phyloP scores from a whole-genome alignment of 2,329 filamentous ascomycete genomes.

The Phoma herbarum region DNA sequence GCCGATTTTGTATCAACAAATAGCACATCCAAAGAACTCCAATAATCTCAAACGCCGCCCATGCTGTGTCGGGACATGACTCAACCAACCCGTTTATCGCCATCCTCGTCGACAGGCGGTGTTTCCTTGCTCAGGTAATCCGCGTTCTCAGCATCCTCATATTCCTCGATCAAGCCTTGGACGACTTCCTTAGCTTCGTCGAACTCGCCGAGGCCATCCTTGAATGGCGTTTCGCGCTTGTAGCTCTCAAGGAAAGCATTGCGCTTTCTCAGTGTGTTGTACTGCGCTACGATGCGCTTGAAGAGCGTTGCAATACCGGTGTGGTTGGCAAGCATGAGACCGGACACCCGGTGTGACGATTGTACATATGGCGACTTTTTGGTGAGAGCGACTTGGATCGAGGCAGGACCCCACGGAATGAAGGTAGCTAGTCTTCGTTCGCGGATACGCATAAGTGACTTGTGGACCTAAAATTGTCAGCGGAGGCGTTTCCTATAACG shows the following conservation, averaged over 20 bases:
- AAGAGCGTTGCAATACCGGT: conserved; percentile 97
- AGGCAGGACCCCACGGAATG: conserved; percentile 97
- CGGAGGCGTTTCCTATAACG: neutral
- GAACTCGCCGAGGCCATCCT: conserved; percentile 91
- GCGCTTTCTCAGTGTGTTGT: conserved; percentile 92
- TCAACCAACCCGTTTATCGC: conserved; percentile 41
- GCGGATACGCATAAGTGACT: conserved; percentile 93
- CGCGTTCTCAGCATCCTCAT: conserved; percentile 90
- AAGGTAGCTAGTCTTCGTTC: conserved; percentile 94
- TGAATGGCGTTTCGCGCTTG: conserved; percentile 93
- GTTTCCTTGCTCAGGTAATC: conserved; percentile 84
- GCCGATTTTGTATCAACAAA: conserved; percentile 12
- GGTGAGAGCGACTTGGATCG: conserved; percentile 95
- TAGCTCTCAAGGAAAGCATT: conserved; percentile 97
- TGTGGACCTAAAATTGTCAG: conserved; percentile 72
- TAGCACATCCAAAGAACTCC: conserved; percentile 23
- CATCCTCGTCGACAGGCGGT: conserved; percentile 49
- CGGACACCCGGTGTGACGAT: conserved; percentile 92
- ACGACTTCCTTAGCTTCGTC: conserved; percentile 94
- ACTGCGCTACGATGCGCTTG: conserved; percentile 90
- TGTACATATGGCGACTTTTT: conserved; percentile 96
- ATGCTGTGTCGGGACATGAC: conserved; percentile 2
- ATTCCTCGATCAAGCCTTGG: conserved; percentile 88
- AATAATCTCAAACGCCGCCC: conserved; percentile 18
- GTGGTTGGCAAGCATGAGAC: conserved; percentile 97